These are phyloP conservation scores for Aspergillus sparsus DNA, from an alignment of 495 filamentous ascomycete genomes.

Conservation along the genomic window DNA sequence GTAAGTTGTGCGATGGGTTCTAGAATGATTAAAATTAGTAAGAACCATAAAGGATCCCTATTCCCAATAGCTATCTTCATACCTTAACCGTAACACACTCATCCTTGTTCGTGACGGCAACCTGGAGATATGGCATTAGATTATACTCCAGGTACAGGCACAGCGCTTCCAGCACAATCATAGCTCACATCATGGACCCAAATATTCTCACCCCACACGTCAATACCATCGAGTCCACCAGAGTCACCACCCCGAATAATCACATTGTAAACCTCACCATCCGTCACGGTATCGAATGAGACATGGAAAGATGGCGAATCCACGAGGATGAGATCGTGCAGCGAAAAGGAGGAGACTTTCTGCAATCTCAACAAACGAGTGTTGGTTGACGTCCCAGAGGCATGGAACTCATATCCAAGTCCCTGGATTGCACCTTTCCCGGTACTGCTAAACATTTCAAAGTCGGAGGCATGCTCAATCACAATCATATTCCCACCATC, in stretches of 20 bases:
- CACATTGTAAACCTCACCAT: constrained; percentile 55
- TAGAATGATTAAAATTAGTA: constrained; percentile 3
- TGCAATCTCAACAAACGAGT: constrained; percentile 45
- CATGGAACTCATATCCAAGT: constrained; percentile 48
- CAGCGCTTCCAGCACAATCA: background rate
- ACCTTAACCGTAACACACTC: constrained; percentile 57
- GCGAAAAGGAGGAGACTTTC: constrained; percentile 46
- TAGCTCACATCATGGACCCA: constrained; percentile 51
- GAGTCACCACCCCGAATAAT: constrained; percentile 52
- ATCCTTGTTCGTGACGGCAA: constrained; percentile 57
- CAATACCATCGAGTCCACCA: constrained; percentile 54
- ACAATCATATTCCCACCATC: constrained; percentile 54
- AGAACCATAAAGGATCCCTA: no score
- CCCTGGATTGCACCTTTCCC: constrained; percentile 54
- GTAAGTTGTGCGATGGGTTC: constrained; percentile 49
- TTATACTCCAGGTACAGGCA: background rate
- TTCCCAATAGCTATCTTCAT: background rate
- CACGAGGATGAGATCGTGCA: constrained; percentile 54
- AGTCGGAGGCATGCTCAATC: constrained; percentile 48
- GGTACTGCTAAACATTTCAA: constrained; percentile 53
- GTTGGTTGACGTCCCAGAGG: constrained; percentile 23
- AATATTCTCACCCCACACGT: constrained; percentile 52
- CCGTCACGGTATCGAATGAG: constrained; percentile 46
- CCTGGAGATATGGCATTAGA: constrained; percentile 30
- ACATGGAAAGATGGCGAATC: constrained; percentile 55